Base-by-base conservation (phyloP, 2,329 filamentous ascomycete species). In the Calonectria pseudoreteaudii region DNA sequence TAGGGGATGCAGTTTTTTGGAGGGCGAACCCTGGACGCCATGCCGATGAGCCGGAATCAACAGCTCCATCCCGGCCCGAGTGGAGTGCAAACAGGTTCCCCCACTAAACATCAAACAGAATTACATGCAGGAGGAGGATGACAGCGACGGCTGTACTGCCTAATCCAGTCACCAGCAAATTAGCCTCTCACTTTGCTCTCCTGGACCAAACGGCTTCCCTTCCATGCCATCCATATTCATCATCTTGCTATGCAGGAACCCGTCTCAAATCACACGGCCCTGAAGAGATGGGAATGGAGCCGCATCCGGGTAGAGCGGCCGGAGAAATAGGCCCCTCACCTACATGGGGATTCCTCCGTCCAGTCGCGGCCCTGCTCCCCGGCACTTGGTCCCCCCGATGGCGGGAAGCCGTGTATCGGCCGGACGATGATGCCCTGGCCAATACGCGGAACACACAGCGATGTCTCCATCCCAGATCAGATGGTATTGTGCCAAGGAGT, bases 271-370 rank as follows among this genome's bases (percentile, higher is more conserved):
- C 50, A n/a, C n/a, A n/a, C 26, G 36, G 23, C 67, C 11, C 20
- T 28, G 28, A 60, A 47, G 47, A 52, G n/a, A 50, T 34, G 47
- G 47, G 41, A n/a, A 50, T 34, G 47, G 44, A 30, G 58, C 50
- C 34, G 14, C 31, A 31, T 7, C 28, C 70, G 70, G 70, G 30
- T 72, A 68, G 34, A 8, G 30, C 70, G 70, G 65, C 70, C 56
- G 65, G 70, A 72, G 70, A 72, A 72, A 72, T 65, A 62, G 23
- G 30, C 34, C 44, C 65, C 65, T 53, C 18, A n/a, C 34, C 28
- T 38, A 16, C n/a, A 68, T 38, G 65, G 56, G 65, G 30, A 62
- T 49, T 36, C n/a, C 28, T 62, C 53, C 70, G 56, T 62, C 65
- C 30, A 26, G 23, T 53, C 7, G 34, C 13, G 38, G 44, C 56